These are phyloP conservation scores for Heritiera littoralis DNA, from an alignment of 345 rosid species.

Conservation along the genomic window DNA sequence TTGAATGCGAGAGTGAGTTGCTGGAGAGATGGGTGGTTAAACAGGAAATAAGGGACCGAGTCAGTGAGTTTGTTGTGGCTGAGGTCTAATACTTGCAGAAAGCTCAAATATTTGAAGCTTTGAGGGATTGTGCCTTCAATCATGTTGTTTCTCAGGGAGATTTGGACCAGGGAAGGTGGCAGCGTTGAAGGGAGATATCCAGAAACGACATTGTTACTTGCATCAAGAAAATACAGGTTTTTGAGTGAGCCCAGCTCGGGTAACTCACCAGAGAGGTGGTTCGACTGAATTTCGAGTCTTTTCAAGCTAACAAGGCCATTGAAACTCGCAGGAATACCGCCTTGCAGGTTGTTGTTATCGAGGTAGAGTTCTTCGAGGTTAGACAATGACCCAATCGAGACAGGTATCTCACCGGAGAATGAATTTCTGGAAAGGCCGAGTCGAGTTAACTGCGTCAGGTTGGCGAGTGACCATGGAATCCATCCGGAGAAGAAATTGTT, in stretches of 20 bases:
- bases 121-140: slow-evolving; percentile 55
- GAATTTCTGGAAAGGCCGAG: slow-evolving; percentile 63
- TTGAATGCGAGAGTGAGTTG: slow-evolving; percentile 79
- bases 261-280: slow-evolving; percentile 57
- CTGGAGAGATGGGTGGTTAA: slow-evolving; percentile 67
- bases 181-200: slow-evolving; percentile 53
- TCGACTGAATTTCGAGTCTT: slow-evolving; percentile 75
- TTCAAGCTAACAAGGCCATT: slow-evolving; percentile 44
- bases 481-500: slow-evolving; percentile 61
- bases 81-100: slow-evolving; percentile 67
- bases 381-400: slow-evolving; percentile 54
- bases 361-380: slow-evolving; percentile 62
- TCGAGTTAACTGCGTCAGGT: slow-evolving; percentile 56
- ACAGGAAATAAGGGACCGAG: slow-evolving; percentile 51
- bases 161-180: slow-evolving; percentile 59
- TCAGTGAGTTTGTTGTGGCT: slow-evolving; percentile 61
- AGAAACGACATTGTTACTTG: slow-evolving; percentile 66
- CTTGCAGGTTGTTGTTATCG: slow-evolving; percentile 63
- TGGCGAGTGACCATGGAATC: slow-evolving; percentile 54
- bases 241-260: slow-evolving; percentile 60
- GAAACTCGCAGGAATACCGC: slow-evolving; percentile 56
- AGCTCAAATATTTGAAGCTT: slow-evolving; percentile 32
- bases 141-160: slow-evolving; percentile 74
- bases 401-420: slow-evolving; percentile 66
- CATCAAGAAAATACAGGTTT: slow-evolving; percentile 62